Percentiles rank a stretch among this genome's conserved stretches.
These are phyloP conservation scores for Aspergillus sclerotioniger DNA, from an alignment of 495 filamentous ascomycete species.

Conservation along the genomic window DNA sequence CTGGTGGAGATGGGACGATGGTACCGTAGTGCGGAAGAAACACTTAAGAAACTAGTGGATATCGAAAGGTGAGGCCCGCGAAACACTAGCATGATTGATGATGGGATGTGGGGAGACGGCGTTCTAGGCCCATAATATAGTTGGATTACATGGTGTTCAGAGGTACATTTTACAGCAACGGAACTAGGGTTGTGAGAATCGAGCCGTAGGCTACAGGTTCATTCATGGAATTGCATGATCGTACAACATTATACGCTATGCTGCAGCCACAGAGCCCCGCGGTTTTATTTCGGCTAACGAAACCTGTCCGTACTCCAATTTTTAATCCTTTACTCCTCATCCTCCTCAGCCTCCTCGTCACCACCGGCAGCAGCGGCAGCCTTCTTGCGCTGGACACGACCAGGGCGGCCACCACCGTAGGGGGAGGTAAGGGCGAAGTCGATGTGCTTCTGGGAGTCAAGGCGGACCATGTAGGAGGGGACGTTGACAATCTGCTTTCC, in stretches of 20 bases:
- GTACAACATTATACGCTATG: constrained; percentile 47
- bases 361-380: constrained; percentile 90
- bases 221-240: constrained; percentile 46
- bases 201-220: constrained; percentile 39
- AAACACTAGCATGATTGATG: constrained; percentile 21
- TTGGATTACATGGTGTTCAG: neutral
- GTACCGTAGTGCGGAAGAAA: constrained; percentile 69
- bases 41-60: constrained; percentile 65
- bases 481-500: constrained; percentile 99
- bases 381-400: constrained; percentile 99
- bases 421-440: constrained; percentile 97
- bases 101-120: constrained; percentile 20
- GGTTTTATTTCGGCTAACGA: constrained; percentile 39
- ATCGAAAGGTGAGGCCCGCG: constrained; percentile 25
- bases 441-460: constrained; percentile 99
- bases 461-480: constrained; percentile 96
- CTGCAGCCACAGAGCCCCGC: constrained; percentile 45
- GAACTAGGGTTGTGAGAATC: constrained; percentile 33
- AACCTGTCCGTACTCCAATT: constrained; percentile 43
- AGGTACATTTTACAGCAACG: neutral
- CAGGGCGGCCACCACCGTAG: constrained; percentile 94
- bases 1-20: constrained; percentile 80
- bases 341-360: constrained; percentile 83
- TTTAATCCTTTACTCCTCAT: constrained; percentile 65
- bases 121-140: constrained; percentile 23